phyloP scores from a whole-genome alignment of 2,329 filamentous ascomycete species.

The Gyromitra esculenta region DNA sequence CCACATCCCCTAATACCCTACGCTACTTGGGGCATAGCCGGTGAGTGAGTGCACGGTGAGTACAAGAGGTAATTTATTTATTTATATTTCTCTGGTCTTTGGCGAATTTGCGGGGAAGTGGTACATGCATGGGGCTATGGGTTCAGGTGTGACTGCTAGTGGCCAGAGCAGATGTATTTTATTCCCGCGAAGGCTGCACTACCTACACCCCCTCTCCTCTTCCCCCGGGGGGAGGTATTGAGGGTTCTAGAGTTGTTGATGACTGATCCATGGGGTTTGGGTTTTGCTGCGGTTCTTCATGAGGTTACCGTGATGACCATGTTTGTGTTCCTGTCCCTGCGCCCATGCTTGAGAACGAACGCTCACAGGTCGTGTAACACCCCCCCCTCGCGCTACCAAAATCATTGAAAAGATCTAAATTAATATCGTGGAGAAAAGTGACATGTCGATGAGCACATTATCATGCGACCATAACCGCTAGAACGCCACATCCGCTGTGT shows the following conservation, averaged over 20 bases:
- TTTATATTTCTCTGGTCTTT: slow-evolving; percentile 32
- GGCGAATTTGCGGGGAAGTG: slow-evolving; percentile 44
- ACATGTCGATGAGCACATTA: slow-evolving; percentile 22
- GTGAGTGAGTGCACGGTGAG: slow-evolving; percentile 15
- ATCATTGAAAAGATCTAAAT: slow-evolving; percentile 11
- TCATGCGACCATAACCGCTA: neutral
- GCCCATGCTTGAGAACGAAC: neutral
- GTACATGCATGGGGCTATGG: no score
- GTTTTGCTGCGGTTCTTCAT: neutral
- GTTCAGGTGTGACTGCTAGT: no score
- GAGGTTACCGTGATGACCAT: neutral
- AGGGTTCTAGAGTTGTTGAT: neutral
- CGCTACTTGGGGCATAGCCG: slow-evolving; percentile 22
- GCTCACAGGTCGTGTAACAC: slow-evolving; percentile 24
- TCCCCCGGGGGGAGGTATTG: no score
- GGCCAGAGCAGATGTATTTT: no score
- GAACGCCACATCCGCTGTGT: neutral
- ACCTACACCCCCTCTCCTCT: neutral
- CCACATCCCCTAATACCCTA: neutral
- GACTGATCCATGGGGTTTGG: no score
- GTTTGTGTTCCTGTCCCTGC: neutral
- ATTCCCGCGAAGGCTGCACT: neutral
- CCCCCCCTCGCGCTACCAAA: slow-evolving; percentile 14
- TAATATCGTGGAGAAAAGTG: slow-evolving; percentile 17
- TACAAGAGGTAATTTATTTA: slow-evolving; percentile 28